Conservation (phyloP, 768 basidiomycete species). For the Termitomyces eurrhizus region DNA sequence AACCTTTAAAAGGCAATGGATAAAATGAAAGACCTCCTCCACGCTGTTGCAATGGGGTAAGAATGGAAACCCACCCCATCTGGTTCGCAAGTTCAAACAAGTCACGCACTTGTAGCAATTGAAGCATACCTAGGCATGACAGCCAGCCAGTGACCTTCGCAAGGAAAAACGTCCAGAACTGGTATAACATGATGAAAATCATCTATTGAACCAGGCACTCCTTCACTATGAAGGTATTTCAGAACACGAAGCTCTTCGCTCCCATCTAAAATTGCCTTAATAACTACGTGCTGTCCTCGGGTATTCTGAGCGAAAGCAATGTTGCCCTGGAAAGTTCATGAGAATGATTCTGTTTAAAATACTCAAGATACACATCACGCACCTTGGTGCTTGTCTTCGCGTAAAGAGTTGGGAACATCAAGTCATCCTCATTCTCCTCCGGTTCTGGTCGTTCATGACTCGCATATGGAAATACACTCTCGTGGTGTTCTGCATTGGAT, state of each 20-base stretch:
- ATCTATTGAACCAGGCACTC: not conserved
- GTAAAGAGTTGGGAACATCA: not conserved
- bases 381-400: not conserved
- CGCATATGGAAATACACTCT: not conserved
- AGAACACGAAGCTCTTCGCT: slow-evolving; percentile 2
- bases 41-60: not conserved
- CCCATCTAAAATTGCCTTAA: not conserved
- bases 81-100: not conserved
- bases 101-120: not conserved
- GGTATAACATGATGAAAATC: too few species aligned
- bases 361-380: not conserved
- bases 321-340: not conserved
- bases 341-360: not conserved
- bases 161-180: too few species aligned
- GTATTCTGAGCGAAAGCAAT: slow-evolving; percentile 9
- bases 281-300: slow-evolving; percentile 3
- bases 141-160: too few species aligned
- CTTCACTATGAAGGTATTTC: not conserved
- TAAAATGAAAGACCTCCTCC: not conserved
- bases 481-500: not conserved
- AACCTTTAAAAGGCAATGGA: too few species aligned
- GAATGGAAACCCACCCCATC: slow-evolving; percentile 5
- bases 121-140: slow-evolving; percentile 20
- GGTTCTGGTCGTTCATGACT: not conserved
- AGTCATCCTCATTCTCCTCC: not conserved